Base-by-base conservation (phyloP, 192 early-diverging fungal genomes). In the Spinellus fusiger region DNA sequence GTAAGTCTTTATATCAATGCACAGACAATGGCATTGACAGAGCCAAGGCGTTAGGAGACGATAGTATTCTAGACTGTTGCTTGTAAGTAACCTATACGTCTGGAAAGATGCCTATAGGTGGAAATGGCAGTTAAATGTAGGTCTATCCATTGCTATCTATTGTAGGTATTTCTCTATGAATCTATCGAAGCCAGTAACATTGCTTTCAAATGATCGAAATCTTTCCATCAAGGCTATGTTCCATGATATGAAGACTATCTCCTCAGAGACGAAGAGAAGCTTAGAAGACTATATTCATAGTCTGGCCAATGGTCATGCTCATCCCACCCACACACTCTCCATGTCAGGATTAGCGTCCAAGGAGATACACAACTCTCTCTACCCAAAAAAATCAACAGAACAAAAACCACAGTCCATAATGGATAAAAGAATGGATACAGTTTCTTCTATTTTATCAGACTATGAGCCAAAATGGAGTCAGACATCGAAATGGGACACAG, bases 131-230 rank as follows among this genome's bases (percentile, higher is more conserved):
- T 9, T 22, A 4, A 49, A 37, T 27, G 12, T 35, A 31, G 32
- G 16, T 23, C 54, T 13, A 53, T 20, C 5, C 6, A 18, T n/a
- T 1, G 0, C 2, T 34, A 40, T 67, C 6, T 29, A 4, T 32
- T 40, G 28, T 33, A 65, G 65, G 48, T 59, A 72, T n/a, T 77
- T 75, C 52, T 28, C 59, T 3, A 53, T 51, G 33, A 25, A 29
- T 5, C 31, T 58, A 25, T 56, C 29, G n/a, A 59, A 40, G 7
- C 38, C 28, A 3, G 70, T 81, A 23, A 69, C 65, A 8, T 54
- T 85, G 1, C 71, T 83, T n/a, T 81, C 83, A 0, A 81, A 83
- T 49, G 83, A 85, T 56, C 59, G 77, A 34, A 82, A 82, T 47
- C 62, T 85, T 0, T 77, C 75, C 31, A 71, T 83, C 27, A 85